A percentile compares a stretch with the other conserved stretches of the same genome.
Conservation (phyloP, 208 protist species). For the Leishmania amazonensis region DNA sequence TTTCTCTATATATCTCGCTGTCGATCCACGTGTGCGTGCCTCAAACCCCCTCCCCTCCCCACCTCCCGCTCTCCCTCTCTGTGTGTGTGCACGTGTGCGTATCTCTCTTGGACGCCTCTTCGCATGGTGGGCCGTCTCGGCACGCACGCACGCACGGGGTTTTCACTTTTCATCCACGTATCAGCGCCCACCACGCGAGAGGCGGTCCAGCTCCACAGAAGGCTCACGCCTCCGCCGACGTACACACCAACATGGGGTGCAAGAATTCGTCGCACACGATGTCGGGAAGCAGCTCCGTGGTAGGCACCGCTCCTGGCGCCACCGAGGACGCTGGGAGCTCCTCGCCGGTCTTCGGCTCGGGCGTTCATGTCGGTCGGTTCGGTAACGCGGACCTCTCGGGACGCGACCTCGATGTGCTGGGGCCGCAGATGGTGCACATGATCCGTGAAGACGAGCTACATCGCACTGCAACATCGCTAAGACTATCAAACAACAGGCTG, state of each 20-base stretch:
- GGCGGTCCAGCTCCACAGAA: neutral
- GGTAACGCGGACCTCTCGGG: constrained; percentile 83
- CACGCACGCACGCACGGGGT: neutral
- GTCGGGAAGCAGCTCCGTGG: neutral
- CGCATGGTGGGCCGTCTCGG: neutral
- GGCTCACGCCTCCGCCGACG: neutral
- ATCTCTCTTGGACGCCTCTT: neutral
- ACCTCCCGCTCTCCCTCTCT: neutral
- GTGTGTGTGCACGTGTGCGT: neutral
- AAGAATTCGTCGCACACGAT: constrained; percentile 20
- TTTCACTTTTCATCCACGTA: neutral
- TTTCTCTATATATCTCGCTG: too few relatives aligned
- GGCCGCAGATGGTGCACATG: constrained; percentile 56
- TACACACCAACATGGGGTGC: constrained; percentile 25
- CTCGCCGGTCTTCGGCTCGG: constrained; percentile 63
- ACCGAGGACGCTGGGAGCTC: constrained; percentile 16
- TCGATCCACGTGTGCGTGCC: neutral
- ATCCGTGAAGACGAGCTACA: constrained; percentile 73
- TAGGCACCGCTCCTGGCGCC: constrained; percentile 9
- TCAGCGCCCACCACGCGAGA: neutral
- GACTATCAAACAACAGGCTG: constrained; percentile 76
- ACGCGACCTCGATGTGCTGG: constrained; percentile 67
- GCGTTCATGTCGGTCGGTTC: constrained; percentile 78
- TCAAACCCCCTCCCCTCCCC: neutral
- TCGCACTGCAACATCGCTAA: constrained; percentile 66